Evolutionary conservation across 768 basidiomycete genomes (phyloP).

Genomic region (Termitomyces sp.): DNA sequence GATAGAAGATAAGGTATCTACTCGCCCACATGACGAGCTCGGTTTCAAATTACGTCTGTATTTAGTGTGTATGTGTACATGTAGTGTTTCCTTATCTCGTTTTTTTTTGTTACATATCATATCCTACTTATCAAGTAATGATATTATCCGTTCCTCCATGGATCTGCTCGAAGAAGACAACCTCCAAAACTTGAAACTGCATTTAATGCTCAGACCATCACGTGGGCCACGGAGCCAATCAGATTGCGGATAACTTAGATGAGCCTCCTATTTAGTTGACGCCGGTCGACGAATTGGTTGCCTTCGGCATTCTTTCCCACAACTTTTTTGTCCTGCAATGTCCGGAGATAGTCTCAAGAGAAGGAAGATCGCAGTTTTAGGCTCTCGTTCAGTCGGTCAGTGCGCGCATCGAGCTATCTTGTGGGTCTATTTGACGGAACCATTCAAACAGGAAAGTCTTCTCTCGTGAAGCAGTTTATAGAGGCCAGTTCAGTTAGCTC

Average conservation of each 20-base stretch:
- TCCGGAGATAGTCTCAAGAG: constrained; percentile 48
- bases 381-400: constrained; percentile 87
- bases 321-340: constrained; percentile 13
- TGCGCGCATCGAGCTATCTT: constrained; percentile 9
- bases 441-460: constrained; percentile 76
- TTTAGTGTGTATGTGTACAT: constrained; percentile 5
- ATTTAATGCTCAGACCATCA: neutral
- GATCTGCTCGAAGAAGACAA: neutral
- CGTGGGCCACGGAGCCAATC: constrained; percentile 12
- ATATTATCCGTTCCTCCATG: neutral
- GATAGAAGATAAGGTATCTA: constrained; percentile 4
- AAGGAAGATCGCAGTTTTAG: constrained; percentile 86
- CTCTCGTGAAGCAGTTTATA: constrained; percentile 90
- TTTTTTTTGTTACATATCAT: neutral
- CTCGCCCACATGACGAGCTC: neutral
- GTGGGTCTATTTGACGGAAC: neutral
- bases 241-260: constrained; percentile 1
- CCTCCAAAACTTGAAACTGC: neutral
- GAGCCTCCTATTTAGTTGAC: constrained; percentile 7
- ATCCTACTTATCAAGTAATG: neutral
- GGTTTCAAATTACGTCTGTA: constrained; percentile 7
- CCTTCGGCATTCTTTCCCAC: constrained; percentile 7
- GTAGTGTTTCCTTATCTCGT: constrained; percentile 3
- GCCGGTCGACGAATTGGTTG: neutral
- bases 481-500: constrained; percentile 34